Evolutionary conservation across 139 green algal species (phyloP).

Genomic region (Chlamydomonas sp.): DNA sequence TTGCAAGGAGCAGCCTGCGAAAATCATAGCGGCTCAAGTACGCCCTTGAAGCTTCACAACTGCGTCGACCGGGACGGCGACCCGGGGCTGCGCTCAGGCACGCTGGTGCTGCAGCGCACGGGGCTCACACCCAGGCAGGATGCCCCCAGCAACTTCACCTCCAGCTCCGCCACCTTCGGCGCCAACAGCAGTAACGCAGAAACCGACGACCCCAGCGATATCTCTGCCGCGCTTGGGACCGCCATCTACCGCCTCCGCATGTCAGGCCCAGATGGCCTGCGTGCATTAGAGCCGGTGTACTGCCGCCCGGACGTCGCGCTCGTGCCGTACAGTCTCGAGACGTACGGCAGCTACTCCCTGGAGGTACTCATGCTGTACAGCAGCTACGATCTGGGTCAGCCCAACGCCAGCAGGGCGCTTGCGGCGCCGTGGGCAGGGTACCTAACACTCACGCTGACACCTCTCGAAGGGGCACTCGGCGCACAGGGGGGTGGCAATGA

Average conservation of each 20-base stretch:
- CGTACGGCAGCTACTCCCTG: neutral
- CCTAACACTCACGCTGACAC: conserved; percentile 5
- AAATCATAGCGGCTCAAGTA: neutral
- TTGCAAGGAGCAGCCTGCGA: neutral
- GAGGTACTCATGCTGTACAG: conserved; percentile 34
- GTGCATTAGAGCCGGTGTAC: neutral
- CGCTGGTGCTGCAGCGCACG: neutral
- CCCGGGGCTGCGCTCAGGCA: neutral
- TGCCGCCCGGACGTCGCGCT: conserved; percentile 25
- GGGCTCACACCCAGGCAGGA: neutral
- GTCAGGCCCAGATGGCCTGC: neutral
- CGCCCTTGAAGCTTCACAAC: conserved; percentile 10
- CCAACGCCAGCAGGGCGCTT: conserved; percentile 1
- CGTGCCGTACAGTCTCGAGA: neutral
- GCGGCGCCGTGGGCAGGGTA: conserved; percentile 14
- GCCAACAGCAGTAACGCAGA: too few species aligned
- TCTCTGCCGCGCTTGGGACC: neutral
- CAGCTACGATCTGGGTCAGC: conserved; percentile 4
- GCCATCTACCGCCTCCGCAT: conserved; percentile 26
- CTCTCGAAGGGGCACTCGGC: too few species aligned
- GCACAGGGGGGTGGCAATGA: too few species aligned
- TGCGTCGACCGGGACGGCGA: neutral
- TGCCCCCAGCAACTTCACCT: too few species aligned
- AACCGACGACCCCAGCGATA: too few species aligned
- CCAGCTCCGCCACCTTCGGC: too few species aligned